Percentiles rank a stretch among this genome's conserved stretches.
These are phyloP conservation scores for Phaeotremella skinneri DNA, from an alignment of 768 basidiomycete genomes.

Conservation along the genomic window DNA sequence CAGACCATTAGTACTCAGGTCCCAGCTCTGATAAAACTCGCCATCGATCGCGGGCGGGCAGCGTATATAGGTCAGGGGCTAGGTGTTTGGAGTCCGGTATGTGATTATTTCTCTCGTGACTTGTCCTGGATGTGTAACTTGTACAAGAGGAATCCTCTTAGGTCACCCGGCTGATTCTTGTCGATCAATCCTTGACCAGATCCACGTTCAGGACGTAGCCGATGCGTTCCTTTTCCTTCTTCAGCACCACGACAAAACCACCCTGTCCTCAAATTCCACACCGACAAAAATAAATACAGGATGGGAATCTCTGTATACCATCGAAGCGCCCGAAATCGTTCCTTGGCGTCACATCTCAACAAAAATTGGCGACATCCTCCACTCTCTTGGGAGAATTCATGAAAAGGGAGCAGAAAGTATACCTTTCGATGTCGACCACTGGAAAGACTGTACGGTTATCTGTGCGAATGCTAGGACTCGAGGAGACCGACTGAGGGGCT, in stretches of 20 bases:
- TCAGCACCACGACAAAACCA: background rate
- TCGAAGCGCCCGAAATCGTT: background rate
- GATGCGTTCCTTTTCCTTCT: background rate
- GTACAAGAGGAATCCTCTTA: no score
- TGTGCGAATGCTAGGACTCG: slow-evolving; percentile 2
- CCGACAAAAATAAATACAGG: no score
- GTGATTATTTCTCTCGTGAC: background rate
- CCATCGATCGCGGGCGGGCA: background rate
- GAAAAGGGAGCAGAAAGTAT: slow-evolving; percentile 1
- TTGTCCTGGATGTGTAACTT: background rate
- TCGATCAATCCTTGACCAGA: no score
- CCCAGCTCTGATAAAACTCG: background rate
- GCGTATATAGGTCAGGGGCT: background rate
- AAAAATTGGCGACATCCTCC: background rate
- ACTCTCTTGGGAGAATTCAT: background rate
- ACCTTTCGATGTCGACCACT: background rate
- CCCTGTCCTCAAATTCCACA: background rate
- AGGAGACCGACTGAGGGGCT: background rate
- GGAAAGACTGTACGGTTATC: background rate
- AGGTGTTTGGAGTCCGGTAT: slow-evolving; percentile 1
- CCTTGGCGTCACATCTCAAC: background rate
- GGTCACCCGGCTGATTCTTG: no score
- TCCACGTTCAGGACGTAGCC: background rate
- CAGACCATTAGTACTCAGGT: slow-evolving; percentile 1
- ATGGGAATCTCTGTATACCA: background rate